phyloP scores from a whole-genome alignment of 2,329 filamentous ascomycete species.

The Ceratocystis harringtonii region DNA sequence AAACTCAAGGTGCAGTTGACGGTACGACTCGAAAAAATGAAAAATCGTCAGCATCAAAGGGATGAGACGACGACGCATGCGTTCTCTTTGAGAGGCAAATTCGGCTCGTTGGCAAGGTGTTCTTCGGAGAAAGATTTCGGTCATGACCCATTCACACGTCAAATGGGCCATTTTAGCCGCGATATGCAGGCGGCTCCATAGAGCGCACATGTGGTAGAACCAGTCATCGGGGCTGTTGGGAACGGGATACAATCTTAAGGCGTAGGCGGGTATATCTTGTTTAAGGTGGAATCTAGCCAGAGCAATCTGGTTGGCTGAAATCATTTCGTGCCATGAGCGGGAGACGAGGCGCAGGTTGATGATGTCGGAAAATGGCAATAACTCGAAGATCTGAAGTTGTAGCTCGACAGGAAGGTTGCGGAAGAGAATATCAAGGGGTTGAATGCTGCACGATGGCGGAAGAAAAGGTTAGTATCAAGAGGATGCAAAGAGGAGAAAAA shows the following conservation, averaged over 20 bases:
- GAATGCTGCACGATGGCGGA: slow-evolving; percentile 21
- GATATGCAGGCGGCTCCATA: slow-evolving; percentile 52
- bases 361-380: slow-evolving; percentile 44
- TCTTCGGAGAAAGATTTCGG: slow-evolving; percentile 47
- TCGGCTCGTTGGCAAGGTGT: slow-evolving; percentile 39
- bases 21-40: slow-evolving; percentile 53
- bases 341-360: slow-evolving; percentile 44
- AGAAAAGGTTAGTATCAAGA: not conserved
- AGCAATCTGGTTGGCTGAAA: slow-evolving; percentile 44
- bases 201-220: slow-evolving; percentile 46
- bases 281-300: slow-evolving; percentile 48
- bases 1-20: slow-evolving; percentile 42
- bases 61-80: slow-evolving; percentile 49
- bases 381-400: slow-evolving; percentile 46
- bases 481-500: not conserved
- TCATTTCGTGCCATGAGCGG: slow-evolving; percentile 42
- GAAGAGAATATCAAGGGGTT: slow-evolving; percentile 43
- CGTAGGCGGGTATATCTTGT: slow-evolving; percentile 45
- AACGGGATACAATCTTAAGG: slow-evolving; percentile 42
- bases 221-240: slow-evolving; percentile 34
- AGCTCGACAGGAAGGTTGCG: slow-evolving; percentile 44
- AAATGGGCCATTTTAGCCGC: slow-evolving; percentile 46
- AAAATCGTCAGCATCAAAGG: slow-evolving; percentile 50
- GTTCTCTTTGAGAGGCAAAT: slow-evolving; percentile 45
- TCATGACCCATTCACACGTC: slow-evolving; percentile 50